A percentile compares a stretch with the other conserved stretches of the same genome.
phyloP scores from a whole-genome alignment of 208 protist species.

The Vickermania ingenoplastis region DNA sequence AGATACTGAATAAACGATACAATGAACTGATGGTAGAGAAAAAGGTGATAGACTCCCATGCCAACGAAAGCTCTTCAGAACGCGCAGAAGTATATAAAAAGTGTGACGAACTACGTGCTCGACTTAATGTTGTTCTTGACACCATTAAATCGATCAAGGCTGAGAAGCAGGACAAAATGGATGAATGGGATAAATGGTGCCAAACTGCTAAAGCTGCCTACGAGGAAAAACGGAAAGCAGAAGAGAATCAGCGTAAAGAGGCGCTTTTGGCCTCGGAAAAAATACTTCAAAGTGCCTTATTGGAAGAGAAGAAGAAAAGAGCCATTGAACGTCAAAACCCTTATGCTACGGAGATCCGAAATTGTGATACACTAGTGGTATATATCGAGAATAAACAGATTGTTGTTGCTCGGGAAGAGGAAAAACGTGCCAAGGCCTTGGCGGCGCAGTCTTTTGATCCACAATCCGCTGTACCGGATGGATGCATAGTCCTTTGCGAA shows the following conservation, averaged over 20 bases:
- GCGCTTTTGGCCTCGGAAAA: no score
- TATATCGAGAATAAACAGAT: constrained; percentile 61
- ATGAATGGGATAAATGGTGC: constrained; percentile 55
- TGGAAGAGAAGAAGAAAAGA: constrained; percentile 34
- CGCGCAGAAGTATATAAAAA: constrained; percentile 47
- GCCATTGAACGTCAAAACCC: constrained; percentile 52
- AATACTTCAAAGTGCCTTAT: no score
- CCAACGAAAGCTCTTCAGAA: constrained; percentile 17
- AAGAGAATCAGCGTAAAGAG: constrained; percentile 16
- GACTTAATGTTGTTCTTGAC: constrained; percentile 30
- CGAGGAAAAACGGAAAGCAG: constrained; percentile 42
- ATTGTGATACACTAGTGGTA: constrained; percentile 39
- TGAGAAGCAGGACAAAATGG: constrained; percentile 24
- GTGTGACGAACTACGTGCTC: constrained; percentile 28
- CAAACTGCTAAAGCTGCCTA: constrained; percentile 52
- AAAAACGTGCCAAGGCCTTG: constrained; percentile 25
- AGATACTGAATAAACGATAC: constrained; percentile 48
- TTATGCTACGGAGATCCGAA: constrained; percentile 42
- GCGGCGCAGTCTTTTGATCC: constrained; percentile 65
- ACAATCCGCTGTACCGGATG: constrained; percentile 29
- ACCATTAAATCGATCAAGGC: constrained; percentile 38
- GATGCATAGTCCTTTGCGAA: constrained; percentile 60
- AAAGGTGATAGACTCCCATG: constrained; percentile 38
- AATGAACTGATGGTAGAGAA: constrained; percentile 41
- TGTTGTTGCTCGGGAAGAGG: constrained; percentile 53